Evolutionary conservation across 148 eudicot genomes (phyloP), one percentile per base, ranked within the genome.

Genomic region (Silene latifolia): DNA sequence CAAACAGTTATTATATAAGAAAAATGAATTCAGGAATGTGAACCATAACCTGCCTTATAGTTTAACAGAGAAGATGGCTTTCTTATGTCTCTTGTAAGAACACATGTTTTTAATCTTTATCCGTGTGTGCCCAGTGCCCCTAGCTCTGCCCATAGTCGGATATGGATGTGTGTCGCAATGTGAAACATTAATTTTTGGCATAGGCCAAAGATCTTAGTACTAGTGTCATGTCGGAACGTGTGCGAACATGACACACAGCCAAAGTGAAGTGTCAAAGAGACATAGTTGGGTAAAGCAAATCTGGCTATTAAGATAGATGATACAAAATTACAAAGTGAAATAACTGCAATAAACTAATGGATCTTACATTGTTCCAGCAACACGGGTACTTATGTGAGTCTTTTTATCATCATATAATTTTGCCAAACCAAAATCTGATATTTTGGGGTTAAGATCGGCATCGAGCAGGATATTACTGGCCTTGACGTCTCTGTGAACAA

Each of bases 351-450:
- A 75, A 13, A 20, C 24, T 75, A 60, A 23, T 48, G 25, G 15
- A 54, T 60, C 90, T 85, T 84, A 94, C 98, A 91, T 80, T 73
- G 98, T 94, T 71, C 98, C 98, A 8, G 95, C 97, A 78, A 93
- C 97, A 64, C 89, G 87, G 60, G 98, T 93, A 80, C 92, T 94
- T 29, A 94, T 85, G 82, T 94, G 96, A 13, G 96, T 91, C 79
- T 83, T 85, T 74, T 88, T 94, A 74, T 94, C 96, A 82, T 92
- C 97, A 76, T 91, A 94, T 54, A 94, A 82, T 82, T 88, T 94
- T 69, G 98, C 98, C 83, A 94, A 84, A 74, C 97, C 98, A 78
- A 94, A 94, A 81, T 94, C 98, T 20, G 98, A 91, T 66, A 94
- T 91, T 83, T 90, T 91, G 24, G 98, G 91, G 75, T 75, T 84